These are phyloP conservation scores for Vigna angularis DNA, from an alignment of 306 rosid species.

Conservation along the genomic window DNA sequence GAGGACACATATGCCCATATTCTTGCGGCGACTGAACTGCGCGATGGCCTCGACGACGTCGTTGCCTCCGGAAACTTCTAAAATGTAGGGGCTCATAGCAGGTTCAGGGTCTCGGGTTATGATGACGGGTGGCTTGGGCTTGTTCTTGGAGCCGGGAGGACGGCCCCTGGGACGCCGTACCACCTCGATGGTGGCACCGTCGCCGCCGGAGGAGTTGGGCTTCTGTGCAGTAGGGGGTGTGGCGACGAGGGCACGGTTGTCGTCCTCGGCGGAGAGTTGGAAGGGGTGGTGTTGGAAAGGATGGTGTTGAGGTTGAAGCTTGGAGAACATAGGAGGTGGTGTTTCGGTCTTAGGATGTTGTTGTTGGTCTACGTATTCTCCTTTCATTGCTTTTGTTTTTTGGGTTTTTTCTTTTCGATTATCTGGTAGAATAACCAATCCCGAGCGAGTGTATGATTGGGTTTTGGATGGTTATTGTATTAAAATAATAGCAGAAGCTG, in stretches of 20 bases:
- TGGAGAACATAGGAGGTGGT: conserved; percentile 67
- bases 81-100: conserved; percentile 84
- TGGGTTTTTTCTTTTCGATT: neutral
- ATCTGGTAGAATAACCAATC: conserved; percentile 23
- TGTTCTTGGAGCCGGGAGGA: conserved; percentile 93
- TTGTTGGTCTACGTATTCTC: conserved; percentile 64
- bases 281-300: conserved; percentile 60
- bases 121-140: conserved; percentile 74
- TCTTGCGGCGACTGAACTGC: conserved; percentile 71
- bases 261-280: conserved; percentile 62
- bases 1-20: conserved; percentile 70
- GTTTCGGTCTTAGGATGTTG: conserved; percentile 49
- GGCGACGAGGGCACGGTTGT: conserved; percentile 43
- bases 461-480: conserved; percentile 27
- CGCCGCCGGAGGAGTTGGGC: conserved; percentile 54
- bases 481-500: conserved; percentile 5
- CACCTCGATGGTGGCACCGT: conserved; percentile 82
- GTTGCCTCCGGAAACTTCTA: conserved; percentile 81
- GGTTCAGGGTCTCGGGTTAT: conserved; percentile 80
- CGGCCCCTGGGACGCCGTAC: conserved; percentile 84
- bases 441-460: conserved; percentile 24
- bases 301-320: conserved; percentile 56
- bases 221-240: conserved; percentile 12
- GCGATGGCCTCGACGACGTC: conserved; percentile 81
- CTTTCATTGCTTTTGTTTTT: conserved; percentile 55